These are phyloP conservation scores for Skeletonema marinoi DNA, from an alignment of 108 stramenopile species.

Conservation along the genomic window DNA sequence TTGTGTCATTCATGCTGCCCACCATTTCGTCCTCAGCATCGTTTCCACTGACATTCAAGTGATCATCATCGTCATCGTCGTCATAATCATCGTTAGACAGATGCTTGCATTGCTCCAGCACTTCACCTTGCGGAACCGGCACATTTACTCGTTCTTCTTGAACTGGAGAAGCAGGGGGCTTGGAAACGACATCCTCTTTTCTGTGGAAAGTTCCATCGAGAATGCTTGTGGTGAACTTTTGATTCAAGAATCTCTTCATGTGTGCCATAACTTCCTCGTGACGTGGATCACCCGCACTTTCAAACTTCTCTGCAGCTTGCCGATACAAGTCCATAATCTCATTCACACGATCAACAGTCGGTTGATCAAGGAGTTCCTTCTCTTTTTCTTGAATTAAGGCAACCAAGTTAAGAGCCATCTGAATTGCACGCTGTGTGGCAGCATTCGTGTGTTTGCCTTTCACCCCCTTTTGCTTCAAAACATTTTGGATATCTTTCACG, in stretches of 20 bases:
- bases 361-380: constrained; percentile 70
- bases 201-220: constrained; percentile 77
- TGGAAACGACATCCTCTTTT: constrained; percentile 21
- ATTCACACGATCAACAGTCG: constrained; percentile 77
- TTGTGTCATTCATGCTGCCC: constrained; percentile 35
- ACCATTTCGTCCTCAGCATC: constrained; percentile 52
- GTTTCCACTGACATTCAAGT: neutral
- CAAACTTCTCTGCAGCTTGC: constrained; percentile 90
- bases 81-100: constrained; percentile 52
- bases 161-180: neutral
- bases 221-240: constrained; percentile 79
- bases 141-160: constrained; percentile 24
- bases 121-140: constrained; percentile 65
- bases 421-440: constrained; percentile 74
- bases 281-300: constrained; percentile 82
- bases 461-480: constrained; percentile 85
- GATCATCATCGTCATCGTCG: constrained; percentile 28
- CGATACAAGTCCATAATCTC: constrained; percentile 93
- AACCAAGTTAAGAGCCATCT: constrained; percentile 83
- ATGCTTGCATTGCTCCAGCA: constrained; percentile 56
- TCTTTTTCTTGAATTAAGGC: constrained; percentile 89
- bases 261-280: constrained; percentile 86
- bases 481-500: constrained; percentile 86
- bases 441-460: constrained; percentile 93
- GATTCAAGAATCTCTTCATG: constrained; percentile 85